Evolutionary conservation across 2,329 filamentous ascomycete genomes (phyloP).

Genomic region (Exophiala oligosperma): DNA sequence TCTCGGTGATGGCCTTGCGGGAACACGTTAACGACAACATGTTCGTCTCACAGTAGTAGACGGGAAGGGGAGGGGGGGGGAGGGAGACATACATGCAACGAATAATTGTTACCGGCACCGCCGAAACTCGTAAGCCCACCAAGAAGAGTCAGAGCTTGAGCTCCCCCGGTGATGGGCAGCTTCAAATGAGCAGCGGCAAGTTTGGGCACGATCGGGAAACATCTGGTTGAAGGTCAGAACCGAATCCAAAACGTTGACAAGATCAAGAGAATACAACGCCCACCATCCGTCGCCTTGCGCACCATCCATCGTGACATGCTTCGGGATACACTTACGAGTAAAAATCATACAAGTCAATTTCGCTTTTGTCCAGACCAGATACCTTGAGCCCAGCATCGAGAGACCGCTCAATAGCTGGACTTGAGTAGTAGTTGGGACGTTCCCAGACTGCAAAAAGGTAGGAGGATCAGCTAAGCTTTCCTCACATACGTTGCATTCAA

Average conservation of each 20-base stretch:
- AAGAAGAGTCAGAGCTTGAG: conserved; percentile 60
- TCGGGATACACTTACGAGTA: conserved; percentile 52
- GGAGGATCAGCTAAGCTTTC: conserved; percentile 1
- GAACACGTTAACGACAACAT: background rate
- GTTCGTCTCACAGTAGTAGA: background rate
- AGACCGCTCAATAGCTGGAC: conserved; percentile 58
- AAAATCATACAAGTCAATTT: conserved; percentile 64
- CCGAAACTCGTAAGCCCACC: conserved; percentile 69
- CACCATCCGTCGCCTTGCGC: no score
- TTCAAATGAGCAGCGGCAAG: conserved; percentile 62
- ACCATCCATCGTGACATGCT: no score
- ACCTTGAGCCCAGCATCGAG: conserved; percentile 55
- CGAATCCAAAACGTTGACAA: background rate
- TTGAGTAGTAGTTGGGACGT: conserved; percentile 58
- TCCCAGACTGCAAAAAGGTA: conserved; percentile 56
- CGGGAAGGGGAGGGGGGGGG: background rate
- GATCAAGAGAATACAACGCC: background rate
- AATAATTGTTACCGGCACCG: conserved; percentile 71
- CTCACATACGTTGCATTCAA: background rate
- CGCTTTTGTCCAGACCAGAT: conserved; percentile 48
- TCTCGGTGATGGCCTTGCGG: conserved; percentile 53
- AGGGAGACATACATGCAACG: conserved; percentile 57
- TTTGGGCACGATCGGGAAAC: conserved; percentile 70
- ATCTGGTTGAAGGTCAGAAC: conserved; percentile 42
- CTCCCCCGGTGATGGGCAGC: conserved; percentile 46